Base-by-base conservation (phyloP, 768 basidiomycete genomes). In the Hericium rajendrae region DNA sequence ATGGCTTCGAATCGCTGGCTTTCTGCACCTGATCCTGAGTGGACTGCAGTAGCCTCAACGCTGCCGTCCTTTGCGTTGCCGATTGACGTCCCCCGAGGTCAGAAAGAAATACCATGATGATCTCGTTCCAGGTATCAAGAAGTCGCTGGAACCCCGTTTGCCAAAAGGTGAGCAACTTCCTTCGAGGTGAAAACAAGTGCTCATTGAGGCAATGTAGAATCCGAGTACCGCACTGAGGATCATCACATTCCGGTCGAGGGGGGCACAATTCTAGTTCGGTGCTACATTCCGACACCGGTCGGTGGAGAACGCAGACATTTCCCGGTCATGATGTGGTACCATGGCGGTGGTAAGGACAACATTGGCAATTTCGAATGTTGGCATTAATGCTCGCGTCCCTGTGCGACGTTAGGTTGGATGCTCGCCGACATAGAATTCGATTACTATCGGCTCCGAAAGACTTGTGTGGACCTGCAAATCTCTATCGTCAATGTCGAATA, bases 361-460 rank as follows among this genome's bases (percentile, higher is more conserved):
- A 9, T 2, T 32, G 12, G 15, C 15, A 18, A 4, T 13, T 18
- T 38, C 28, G 6, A 20, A 16, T 1, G n/a, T 4, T 46, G 38
- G 20, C 6, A 32, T 13, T 10, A 6, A 9, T 39, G 28, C 20
- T 39, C 37, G 13, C 6, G 10, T 15, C 4, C 15, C 11, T 20
- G 26, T 26, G 26, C 13, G 10, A 15, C 32, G 32, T 32, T 10
- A 61, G 60, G 60, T 18, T 58, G 48, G 22, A 38, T 56, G 4
- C 40, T 56, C 12, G 65, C 61, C 2, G 46, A 54, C 13, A n/a
- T 64, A 15, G 59, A 64, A 4, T 18, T 46, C 3, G 62, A 65
- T 38, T 60, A 63, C 26, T 39, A 26, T 13, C 48, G 53, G 22
- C 58, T 62, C 13, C 59, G 62, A 20, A 48, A 26, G 13, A 18